phyloP scores from a whole-genome alignment of 805 yeast species.

The Candida yuanshanica region DNA sequence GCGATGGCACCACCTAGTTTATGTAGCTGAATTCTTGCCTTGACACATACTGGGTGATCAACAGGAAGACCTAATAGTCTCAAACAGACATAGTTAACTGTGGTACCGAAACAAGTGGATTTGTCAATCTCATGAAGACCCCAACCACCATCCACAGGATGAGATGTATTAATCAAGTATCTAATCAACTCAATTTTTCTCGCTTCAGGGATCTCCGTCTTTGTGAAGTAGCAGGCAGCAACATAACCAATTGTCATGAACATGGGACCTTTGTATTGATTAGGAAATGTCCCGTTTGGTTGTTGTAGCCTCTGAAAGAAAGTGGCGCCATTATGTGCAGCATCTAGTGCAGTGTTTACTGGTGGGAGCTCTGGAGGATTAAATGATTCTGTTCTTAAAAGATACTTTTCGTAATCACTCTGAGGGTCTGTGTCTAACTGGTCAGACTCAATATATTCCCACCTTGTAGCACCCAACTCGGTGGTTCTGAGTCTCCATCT shows the following conservation, averaged over 20 bases:
- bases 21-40: constrained; percentile 66
- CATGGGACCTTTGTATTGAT: constrained; percentile 97
- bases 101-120: constrained; percentile 92
- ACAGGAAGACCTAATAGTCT: constrained; percentile 72
- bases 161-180: constrained; percentile 85
- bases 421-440: constrained; percentile 42
- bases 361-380: constrained; percentile 32
- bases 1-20: constrained; percentile 85
- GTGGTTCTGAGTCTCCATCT: constrained; percentile 74
- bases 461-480: constrained; percentile 69
- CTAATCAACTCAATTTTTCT: constrained; percentile 68
- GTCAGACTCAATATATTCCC: constrained; percentile 58
- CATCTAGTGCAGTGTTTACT: constrained; percentile 42
- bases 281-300: constrained; percentile 79
- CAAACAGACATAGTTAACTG: constrained; percentile 76
- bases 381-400: constrained; percentile 37
- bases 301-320: constrained; percentile 72
- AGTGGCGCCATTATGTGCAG: constrained; percentile 69
- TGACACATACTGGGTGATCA: constrained; percentile 70
- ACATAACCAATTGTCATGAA: constrained; percentile 91
- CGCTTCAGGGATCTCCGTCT: constrained; percentile 61
- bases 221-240: constrained; percentile 64
- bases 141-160: constrained; percentile 99
- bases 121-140: constrained; percentile 91
- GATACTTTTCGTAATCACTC: constrained; percentile 49